phyloP scores from a whole-genome alignment of 1,284 basidiomycete genomes.

The Puccinia triticina region DNA sequence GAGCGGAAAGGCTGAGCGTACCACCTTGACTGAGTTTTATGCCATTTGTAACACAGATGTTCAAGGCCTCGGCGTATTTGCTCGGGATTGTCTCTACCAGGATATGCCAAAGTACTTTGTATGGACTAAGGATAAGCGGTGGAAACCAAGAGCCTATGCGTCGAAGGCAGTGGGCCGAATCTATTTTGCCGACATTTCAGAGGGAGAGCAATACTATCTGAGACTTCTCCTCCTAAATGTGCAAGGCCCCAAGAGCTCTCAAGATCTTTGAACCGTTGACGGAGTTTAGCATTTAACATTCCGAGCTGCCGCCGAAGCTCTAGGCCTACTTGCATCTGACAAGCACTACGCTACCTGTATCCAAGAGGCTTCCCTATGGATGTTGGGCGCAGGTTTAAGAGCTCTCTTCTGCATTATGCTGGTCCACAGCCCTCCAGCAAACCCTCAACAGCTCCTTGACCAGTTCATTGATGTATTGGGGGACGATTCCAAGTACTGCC shows the following conservation, averaged over 20 bases:
- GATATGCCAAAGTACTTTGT: background rate
- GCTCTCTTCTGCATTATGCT: too few species aligned
- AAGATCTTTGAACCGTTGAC: background rate
- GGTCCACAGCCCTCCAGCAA: background rate
- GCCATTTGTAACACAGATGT: background rate
- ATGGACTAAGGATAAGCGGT: background rate
- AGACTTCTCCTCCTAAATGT: background rate
- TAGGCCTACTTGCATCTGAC: background rate
- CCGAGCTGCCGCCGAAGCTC: background rate
- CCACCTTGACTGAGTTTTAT: slow-evolving; percentile 12
- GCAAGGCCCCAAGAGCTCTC: background rate
- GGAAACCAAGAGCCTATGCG: background rate
- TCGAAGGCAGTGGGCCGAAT: background rate
- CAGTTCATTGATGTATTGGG: background rate
- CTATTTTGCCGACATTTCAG: slow-evolving; percentile 1
- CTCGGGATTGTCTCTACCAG: background rate
- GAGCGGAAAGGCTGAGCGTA: background rate
- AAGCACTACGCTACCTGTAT: background rate
- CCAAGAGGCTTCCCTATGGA: too few species aligned
- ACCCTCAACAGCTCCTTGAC: background rate
- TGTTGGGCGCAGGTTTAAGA: too few species aligned
- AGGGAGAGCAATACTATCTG: too few species aligned
- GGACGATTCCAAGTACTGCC: background rate
- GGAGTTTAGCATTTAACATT: background rate
- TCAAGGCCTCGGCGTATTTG: background rate